phyloP scores from a whole-genome alignment of 2,329 filamentous ascomycete genomes.

The Aspergillus terreus region DNA sequence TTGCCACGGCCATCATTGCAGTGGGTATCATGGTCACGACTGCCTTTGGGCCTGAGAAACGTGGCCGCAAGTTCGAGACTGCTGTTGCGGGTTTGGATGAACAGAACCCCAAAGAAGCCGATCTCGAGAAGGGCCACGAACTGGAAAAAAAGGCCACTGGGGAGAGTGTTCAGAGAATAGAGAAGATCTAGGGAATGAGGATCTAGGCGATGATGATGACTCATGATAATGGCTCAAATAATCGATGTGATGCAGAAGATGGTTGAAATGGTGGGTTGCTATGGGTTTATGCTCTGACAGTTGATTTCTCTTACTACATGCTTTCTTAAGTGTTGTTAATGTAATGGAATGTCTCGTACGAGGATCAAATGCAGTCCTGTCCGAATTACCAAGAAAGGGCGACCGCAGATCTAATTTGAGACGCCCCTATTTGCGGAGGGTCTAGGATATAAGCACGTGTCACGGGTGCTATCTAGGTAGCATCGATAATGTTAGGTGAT shows the following conservation, averaged over 20 bases:
- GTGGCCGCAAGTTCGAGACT: slow-evolving; percentile 66
- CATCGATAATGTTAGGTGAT: no score
- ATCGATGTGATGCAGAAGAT: background rate
- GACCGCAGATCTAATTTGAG: no score
- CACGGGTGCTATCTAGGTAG: no score
- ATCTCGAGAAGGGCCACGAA: slow-evolving; percentile 18
- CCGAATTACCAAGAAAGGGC: no score
- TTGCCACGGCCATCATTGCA: slow-evolving; percentile 73
- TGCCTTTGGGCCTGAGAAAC: slow-evolving; percentile 69
- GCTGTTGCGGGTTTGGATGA: slow-evolving; percentile 44
- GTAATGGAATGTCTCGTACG: no score
- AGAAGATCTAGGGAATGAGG: slow-evolving; percentile 9
- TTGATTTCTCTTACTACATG: no score
- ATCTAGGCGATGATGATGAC: background rate
- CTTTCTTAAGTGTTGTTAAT: no score
- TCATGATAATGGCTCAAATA: background rate
- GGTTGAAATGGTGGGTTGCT: background rate
- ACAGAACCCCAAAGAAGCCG: slow-evolving; percentile 12
- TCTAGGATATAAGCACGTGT: no score
- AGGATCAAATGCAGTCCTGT: no score
- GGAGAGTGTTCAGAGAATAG: slow-evolving; percentile 17
- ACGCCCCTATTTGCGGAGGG: no score
- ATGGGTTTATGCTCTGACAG: no score
- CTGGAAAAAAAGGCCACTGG: slow-evolving; percentile 20
- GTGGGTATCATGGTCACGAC: slow-evolving; percentile 65